Evolutionary conservation across 2,329 filamentous ascomycete species (phyloP).

Genomic region (Paracamarosporium sp.): DNA sequence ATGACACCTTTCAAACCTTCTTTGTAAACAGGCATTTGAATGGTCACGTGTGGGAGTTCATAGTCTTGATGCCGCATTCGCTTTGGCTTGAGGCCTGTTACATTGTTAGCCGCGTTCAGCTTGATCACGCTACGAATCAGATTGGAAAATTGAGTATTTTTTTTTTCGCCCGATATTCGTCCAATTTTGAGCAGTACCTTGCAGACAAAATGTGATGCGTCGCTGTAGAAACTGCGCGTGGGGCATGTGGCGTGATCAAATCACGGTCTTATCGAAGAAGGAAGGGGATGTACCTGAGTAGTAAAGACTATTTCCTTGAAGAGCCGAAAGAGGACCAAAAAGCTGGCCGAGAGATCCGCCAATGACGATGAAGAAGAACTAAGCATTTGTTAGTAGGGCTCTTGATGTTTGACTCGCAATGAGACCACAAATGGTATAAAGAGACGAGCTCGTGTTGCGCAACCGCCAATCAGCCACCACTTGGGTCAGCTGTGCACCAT

Average conservation of each 20-base stretch:
- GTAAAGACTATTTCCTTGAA: slow-evolving; percentile 31
- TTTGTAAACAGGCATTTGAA: slow-evolving; percentile 88
- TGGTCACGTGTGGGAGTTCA: slow-evolving; percentile 70
- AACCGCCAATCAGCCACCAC: slow-evolving; percentile 18
- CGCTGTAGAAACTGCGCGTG: too few species aligned
- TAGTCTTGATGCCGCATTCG: slow-evolving; percentile 21
- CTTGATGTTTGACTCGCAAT: neutral
- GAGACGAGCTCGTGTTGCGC: slow-evolving; percentile 1
- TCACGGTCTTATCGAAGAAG: neutral
- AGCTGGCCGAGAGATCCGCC: slow-evolving; percentile 58
- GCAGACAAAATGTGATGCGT: too few species aligned
- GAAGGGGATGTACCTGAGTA: slow-evolving; percentile 25
- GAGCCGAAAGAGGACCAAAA: slow-evolving; percentile 51
- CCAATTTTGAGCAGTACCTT: too few species aligned
- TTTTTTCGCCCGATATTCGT: too few species aligned
- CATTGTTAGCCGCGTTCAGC: neutral
- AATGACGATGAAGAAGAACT: slow-evolving; percentile 30
- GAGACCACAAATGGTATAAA: neutral
- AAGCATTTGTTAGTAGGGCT: slow-evolving; percentile 9
- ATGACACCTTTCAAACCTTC: slow-evolving; percentile 78
- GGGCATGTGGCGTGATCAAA: neutral
- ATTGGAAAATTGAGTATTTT: too few species aligned
- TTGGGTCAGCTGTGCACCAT: slow-evolving; percentile 3
- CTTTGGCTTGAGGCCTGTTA: slow-evolving; percentile 24
- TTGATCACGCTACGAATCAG: too few species aligned